Evolutionary conservation across 192 early-diverging fungal genomes (phyloP).

Genomic region (Pilaira anomala): DNA sequence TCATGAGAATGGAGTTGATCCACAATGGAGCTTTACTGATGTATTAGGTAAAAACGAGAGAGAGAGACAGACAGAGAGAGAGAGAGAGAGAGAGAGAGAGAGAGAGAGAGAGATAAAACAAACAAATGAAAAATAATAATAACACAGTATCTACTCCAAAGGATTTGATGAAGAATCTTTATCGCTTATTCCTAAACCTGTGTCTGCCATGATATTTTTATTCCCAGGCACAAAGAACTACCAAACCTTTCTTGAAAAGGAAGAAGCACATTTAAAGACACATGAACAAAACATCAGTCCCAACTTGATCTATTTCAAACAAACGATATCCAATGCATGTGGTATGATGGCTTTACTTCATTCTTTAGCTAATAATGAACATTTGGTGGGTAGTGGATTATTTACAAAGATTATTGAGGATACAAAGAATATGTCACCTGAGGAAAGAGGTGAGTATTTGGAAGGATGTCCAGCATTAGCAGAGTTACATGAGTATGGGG

Average conservation of each 20-base stretch:
- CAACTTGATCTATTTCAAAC: constrained; percentile 76
- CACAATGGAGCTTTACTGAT: constrained; percentile 68
- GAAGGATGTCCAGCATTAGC: constrained; percentile 59
- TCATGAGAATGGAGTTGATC: constrained; percentile 64
- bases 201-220: constrained; percentile 78
- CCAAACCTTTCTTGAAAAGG: constrained; percentile 49
- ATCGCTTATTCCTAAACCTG: constrained; percentile 76
- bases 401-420: constrained; percentile 67
- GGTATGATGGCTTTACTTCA: constrained; percentile 95
- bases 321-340: constrained; percentile 91
- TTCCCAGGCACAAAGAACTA: constrained; percentile 73
- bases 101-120: too few relatives aligned
- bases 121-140: too few relatives aligned
- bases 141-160: too few relatives aligned
- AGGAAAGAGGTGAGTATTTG: constrained; percentile 68
- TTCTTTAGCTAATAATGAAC: constrained; percentile 72
- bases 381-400: constrained; percentile 44
- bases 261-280: constrained; percentile 43
- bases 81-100: too few relatives aligned
- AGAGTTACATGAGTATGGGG: constrained; percentile 51
- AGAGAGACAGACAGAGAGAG: too few relatives aligned
- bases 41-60: constrained; percentile 63
- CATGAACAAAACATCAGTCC: constrained; percentile 50
- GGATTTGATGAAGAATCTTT: constrained; percentile 77
- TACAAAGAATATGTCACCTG: constrained; percentile 62